Percentiles rank a stretch among this genome's conserved stretches.
phyloP scores from a whole-genome alignment of 169 alveolate genomes.

The Theileria equi region DNA sequence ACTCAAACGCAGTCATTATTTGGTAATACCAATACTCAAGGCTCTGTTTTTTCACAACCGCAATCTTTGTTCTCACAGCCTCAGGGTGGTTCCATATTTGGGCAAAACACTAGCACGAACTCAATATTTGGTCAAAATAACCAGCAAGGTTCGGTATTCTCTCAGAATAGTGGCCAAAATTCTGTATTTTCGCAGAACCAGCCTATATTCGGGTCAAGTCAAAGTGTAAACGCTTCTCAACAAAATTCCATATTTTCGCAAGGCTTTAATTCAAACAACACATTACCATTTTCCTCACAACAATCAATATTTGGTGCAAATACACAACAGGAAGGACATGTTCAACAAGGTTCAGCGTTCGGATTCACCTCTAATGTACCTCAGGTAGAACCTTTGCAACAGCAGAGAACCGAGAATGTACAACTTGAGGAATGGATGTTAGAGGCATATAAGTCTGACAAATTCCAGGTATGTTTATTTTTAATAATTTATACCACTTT shows the following conservation, averaged over 20 bases:
- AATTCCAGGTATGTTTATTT: slow-evolving; percentile 39
- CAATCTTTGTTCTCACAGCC: too few species aligned
- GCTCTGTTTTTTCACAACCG: too few species aligned
- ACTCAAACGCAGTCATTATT: background rate
- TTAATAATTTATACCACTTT: background rate
- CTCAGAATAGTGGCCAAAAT: slow-evolving; percentile 1
- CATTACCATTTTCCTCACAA: too few species aligned
- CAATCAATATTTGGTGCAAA: slow-evolving; percentile 5
- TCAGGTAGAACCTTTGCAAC: too few species aligned
- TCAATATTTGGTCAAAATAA: background rate
- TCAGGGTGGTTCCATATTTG: background rate
- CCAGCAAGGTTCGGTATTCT: background rate
- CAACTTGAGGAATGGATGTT: slow-evolving; percentile 61
- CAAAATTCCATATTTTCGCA: background rate
- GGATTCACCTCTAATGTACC: background rate
- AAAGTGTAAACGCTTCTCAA: background rate
- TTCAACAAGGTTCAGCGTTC: background rate
- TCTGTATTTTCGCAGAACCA: background rate
- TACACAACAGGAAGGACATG: background rate
- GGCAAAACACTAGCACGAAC: background rate
- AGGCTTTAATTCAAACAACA: too few species aligned
- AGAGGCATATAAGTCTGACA: slow-evolving; percentile 36
- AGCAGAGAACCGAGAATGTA: slow-evolving; percentile 3
- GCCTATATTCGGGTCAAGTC: background rate
- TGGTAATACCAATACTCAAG: slow-evolving; percentile 9